phyloP scores from a whole-genome alignment of 371 early-diverging fungal species.

The Entomophthora muscae region DNA sequence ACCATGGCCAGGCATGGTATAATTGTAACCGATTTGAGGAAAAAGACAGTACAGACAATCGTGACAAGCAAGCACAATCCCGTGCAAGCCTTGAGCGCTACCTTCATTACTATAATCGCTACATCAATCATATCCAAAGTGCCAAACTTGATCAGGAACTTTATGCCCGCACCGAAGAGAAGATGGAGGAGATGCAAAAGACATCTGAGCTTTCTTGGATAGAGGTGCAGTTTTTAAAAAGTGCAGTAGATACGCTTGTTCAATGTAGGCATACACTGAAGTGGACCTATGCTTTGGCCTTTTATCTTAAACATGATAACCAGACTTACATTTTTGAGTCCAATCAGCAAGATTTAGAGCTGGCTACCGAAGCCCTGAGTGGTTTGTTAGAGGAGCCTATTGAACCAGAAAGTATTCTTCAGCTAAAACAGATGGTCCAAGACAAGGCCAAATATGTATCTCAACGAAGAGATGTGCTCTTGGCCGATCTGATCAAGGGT shows the following conservation, averaged over 20 bases:
- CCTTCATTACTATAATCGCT: conserved; percentile 93
- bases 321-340: conserved; percentile 86
- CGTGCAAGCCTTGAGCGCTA: conserved; percentile 80
- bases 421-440: conserved; percentile 52
- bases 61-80: conserved; percentile 70
- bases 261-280: conserved; percentile 77
- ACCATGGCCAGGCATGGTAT: conserved; percentile 87
- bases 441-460: conserved; percentile 70
- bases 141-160: conserved; percentile 77
- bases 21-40: conserved; percentile 91
- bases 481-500: conserved; percentile 64
- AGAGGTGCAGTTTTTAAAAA: conserved; percentile 89
- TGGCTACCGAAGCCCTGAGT: conserved; percentile 82
- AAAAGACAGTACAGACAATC: conserved; percentile 53
- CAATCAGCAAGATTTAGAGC: conserved; percentile 88
- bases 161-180: conserved; percentile 71
- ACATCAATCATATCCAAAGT: conserved; percentile 90
- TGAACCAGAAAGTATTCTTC: conserved; percentile 50
- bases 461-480: conserved; percentile 46
- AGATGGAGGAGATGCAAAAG: conserved; percentile 91
- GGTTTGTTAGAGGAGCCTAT: conserved; percentile 73
- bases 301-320: conserved; percentile 72
- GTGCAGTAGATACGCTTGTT: conserved; percentile 77
- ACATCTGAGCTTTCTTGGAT: conserved; percentile 88
- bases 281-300: conserved; percentile 95